Percentiles rank a stretch among this genome's conserved stretches.
phyloP scores from a whole-genome alignment of 2,329 filamentous ascomycete species.

The Phaeosphaeriaceae sp. region DNA sequence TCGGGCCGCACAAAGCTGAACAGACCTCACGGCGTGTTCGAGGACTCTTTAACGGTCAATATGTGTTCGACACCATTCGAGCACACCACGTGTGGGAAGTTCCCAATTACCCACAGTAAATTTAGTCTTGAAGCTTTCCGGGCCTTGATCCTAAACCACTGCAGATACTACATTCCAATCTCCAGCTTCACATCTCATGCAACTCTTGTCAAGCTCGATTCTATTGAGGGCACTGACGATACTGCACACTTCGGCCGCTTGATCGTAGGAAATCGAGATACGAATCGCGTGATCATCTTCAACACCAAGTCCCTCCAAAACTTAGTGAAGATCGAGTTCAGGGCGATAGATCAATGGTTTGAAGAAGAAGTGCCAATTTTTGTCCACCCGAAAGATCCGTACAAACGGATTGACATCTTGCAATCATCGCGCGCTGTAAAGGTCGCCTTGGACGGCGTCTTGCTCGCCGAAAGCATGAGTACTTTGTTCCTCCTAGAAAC shows the following conservation, averaged over 20 bases:
- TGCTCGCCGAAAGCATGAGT: constrained; percentile 53
- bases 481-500: constrained; percentile 67
- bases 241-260: constrained; percentile 30
- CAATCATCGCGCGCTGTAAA: constrained; percentile 61
- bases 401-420: constrained; percentile 68
- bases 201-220: constrained; percentile 15
- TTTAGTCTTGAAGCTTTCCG: not conserved
- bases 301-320: constrained; percentile 25
- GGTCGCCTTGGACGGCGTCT: constrained; percentile 56
- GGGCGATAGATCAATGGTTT: constrained; percentile 54
- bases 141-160: not conserved
- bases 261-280: constrained; percentile 22
- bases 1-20: constrained; percentile 46
- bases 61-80: constrained; percentile 40
- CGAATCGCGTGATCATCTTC: constrained; percentile 37
- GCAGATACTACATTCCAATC: constrained; percentile 39
- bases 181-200: constrained; percentile 26
- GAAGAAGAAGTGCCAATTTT: constrained; percentile 67
- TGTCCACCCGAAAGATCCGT: constrained; percentile 71
- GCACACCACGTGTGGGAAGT: constrained; percentile 49
- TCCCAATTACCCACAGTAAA: constrained; percentile 42
- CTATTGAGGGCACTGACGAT: constrained; percentile 25
- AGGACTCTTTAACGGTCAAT: constrained; percentile 40
- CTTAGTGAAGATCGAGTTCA: constrained; percentile 42
- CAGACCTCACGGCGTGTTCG: constrained; percentile 40